These are phyloP conservation scores for Phaseolus coccineus DNA, from an alignment of 331 rosid species.

Conservation along the genomic window DNA sequence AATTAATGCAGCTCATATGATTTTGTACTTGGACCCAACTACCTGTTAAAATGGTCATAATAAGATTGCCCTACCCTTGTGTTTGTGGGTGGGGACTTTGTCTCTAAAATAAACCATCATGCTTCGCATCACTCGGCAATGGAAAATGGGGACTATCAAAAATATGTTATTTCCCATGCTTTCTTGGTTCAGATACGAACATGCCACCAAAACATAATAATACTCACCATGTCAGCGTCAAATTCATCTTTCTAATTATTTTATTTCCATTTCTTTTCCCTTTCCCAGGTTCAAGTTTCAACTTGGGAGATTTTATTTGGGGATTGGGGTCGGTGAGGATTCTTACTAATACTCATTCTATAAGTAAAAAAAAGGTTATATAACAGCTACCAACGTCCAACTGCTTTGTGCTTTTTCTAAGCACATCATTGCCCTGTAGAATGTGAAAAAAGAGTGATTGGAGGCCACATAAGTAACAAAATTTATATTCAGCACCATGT, in stretches of 20 bases:
- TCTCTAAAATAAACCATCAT: slow-evolving; percentile 35
- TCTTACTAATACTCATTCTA: slow-evolving; percentile 38
- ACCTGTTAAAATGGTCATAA: slow-evolving; percentile 9
- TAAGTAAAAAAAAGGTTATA: slow-evolving; percentile 33
- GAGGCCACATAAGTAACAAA: slow-evolving; percentile 50
- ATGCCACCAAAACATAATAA: slow-evolving; percentile 11
- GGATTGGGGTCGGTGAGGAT: slow-evolving; percentile 3
- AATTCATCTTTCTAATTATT: slow-evolving; percentile 5
- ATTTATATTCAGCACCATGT: slow-evolving; percentile 52
- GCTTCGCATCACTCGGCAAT: slow-evolving; percentile 37
- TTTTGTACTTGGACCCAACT: slow-evolving; percentile 29
- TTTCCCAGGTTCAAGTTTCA: slow-evolving; percentile 27
- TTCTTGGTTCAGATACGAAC: slow-evolving; percentile 6
- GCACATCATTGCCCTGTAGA: slow-evolving; percentile 48
- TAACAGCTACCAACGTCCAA: slow-evolving; percentile 49
- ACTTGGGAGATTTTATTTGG: slow-evolving; percentile 36
- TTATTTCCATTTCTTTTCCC: slow-evolving; percentile 16
- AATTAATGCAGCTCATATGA: slow-evolving; percentile 7
- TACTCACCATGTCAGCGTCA: background rate
- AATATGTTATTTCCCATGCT: slow-evolving; percentile 16
- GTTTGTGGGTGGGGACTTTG: slow-evolving; percentile 28
- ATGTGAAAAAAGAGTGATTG: slow-evolving; percentile 40
- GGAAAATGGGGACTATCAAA: background rate
- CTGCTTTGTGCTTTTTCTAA: slow-evolving; percentile 47
- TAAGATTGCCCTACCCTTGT: slow-evolving; percentile 36